A percentile compares a stretch with the other conserved stretches of the same genome.
phyloP scores from a whole-genome alignment of 1,284 basidiomycete genomes.

The Fomes fomentarius region DNA sequence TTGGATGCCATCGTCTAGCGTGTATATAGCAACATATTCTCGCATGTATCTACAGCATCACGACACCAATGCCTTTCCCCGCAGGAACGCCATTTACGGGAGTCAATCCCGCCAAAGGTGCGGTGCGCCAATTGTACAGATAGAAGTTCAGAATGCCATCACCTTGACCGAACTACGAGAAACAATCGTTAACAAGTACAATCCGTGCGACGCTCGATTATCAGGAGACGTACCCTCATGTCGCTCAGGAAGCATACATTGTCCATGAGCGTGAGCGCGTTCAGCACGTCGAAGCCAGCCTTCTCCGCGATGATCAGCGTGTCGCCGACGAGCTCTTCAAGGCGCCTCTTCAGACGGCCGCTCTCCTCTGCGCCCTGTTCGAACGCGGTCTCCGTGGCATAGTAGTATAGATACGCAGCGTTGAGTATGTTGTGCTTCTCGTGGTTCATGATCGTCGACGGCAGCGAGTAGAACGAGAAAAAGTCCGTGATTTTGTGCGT shows the following conservation, averaged over 20 bases:
- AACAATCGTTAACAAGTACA: background rate
- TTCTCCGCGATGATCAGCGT: conserved; percentile 81
- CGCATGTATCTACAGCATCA: conserved; percentile 75
- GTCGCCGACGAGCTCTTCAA: conserved; percentile 78
- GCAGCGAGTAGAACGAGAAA: conserved; percentile 96
- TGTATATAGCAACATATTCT: background rate
- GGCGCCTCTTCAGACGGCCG: conserved; percentile 66
- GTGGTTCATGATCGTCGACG: conserved; percentile 85
- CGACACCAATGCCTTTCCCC: conserved; percentile 79
- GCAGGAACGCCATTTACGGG: conserved; percentile 51
- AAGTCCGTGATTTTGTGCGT: conserved; percentile 91
- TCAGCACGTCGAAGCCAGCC: conserved; percentile 94
- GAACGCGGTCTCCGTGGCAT: conserved; percentile 73
- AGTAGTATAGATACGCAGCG: conserved; percentile 94
- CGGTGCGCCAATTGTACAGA: conserved; percentile 92
- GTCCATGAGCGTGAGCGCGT: conserved; percentile 95
- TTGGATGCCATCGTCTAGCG: background rate
- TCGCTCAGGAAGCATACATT: conserved; percentile 85
- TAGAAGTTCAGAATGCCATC: conserved; percentile 92
- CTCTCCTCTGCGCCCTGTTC: conserved; percentile 60
- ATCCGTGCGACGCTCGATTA: background rate
- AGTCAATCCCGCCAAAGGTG: conserved; percentile 70
- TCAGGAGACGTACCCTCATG: conserved; percentile 63
- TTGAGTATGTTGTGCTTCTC: conserved; percentile 69
- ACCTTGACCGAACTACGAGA: conserved; percentile 81